Evolutionary conservation across 768 basidiomycete species (phyloP), one percentile per base, ranked within the genome.

Genomic region (Amanita exitialis): DNA sequence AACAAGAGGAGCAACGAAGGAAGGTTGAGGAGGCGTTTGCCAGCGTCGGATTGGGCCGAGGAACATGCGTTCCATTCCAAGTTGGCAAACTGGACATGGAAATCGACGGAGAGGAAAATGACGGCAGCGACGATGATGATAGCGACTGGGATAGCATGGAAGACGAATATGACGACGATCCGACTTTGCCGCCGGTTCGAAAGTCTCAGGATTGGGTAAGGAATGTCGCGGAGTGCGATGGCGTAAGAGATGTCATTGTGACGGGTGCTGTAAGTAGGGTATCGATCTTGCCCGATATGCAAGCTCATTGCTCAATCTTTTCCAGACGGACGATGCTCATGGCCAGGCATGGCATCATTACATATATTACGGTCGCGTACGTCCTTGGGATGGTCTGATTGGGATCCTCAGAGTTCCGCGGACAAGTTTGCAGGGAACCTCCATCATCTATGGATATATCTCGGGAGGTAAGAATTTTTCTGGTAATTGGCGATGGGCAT

Each of bases 391-490:
- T 56, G 80, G 80, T 32, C 63, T 82, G 39, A 66, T 82, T 8
- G 78, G 73, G 3, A 69, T 82, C 16, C 56, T 80, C 39, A 62
- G 80, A 15, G 61, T 51, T 27, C 44, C 44, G 47, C 28, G 46
- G n/a, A 21, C 46, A 18, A 9, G 50, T 16, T 54, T 57, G 23
- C 42, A 51, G 7, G 70, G 65, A 30, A 62, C 66, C 34, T 59
- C 68, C 58, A 71, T 88, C 37, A 81, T 88, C 56, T 83, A 79
- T 28, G 87, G 87, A 4, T 89, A 87, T 60, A 55, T 90, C 43
- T 74, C 82, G 5, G 83, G 78, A 0, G 77, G 75, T 7, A 65
- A 75, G 52, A 84, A 75, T 51, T 76, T 88, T 54, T 83, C 85
- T 13, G 87, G 87, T 4, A 81, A 79, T 51, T 88, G 86, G 87